phyloP scores from a whole-genome alignment of 2,329 filamentous ascomycete species.

The Fusarium napiforme region DNA sequence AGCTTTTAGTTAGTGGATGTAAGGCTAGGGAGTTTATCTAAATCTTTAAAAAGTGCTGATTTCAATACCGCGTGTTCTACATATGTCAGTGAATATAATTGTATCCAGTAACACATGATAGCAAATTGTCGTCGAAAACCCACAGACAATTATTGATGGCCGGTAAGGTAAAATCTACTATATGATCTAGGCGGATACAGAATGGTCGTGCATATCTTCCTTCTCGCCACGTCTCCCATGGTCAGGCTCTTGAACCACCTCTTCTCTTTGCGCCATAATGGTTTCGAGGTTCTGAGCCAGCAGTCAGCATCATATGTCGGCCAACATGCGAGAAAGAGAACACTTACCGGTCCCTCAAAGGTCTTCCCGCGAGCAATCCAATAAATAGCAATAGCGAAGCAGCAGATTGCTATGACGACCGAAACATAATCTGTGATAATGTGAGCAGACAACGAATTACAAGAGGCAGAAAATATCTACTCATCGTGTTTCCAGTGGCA shows the following conservation, averaged over 20 bases:
- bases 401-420: neutral
- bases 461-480: neutral
- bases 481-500: neutral
- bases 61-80: accelerated
- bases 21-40: neutral
- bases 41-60: no score
- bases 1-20: accelerated
- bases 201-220: neutral
- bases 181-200: neutral
- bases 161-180: accelerated
- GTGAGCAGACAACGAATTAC: neutral
- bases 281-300: neutral
- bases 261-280: neutral
- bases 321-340: no score
- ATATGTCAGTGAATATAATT: accelerated
- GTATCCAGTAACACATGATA: accelerated
- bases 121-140: no score
- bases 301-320: neutral
- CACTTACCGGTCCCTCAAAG: neutral
- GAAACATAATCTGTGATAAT: neutral
- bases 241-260: neutral
- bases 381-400: neutral
- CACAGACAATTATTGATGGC: no score
- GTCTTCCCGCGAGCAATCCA: neutral
- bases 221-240: neutral